Base-by-base conservation (phyloP, 139 green algal genomes). In the Diplosphaera chodatii region DNA sequence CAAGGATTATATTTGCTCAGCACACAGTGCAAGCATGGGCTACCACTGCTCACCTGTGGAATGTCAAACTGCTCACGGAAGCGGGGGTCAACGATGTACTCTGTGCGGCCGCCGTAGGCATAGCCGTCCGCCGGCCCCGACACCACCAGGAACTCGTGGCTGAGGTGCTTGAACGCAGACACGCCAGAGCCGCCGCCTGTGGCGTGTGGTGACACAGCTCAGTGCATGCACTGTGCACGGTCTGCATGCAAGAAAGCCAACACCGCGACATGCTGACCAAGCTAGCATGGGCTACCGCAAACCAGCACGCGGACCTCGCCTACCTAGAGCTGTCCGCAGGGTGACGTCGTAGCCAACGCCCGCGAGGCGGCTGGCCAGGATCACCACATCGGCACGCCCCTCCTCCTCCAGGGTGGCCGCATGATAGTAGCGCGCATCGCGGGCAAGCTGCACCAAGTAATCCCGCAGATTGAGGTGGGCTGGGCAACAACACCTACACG, bases 61-160 rank as follows among this genome's bases (percentile, higher is more conserved):
- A 88, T 88, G 3, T 48, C 55, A 72, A 88, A 88, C 37, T 88
- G 83, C 8, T 86, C 82, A 28, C 68, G 66, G 75, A 80, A 80
- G 33, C 40, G 32, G 64, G 69, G 62, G 55, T 88, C 82, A 5
- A 88, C 71, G 23, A 88, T 83, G 59, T 77, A 74, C 28, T 87
- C 72, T 0, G 48, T 18, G 1, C n/a, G 56, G 67, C 74, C 55
- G 21, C 63, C 66, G 40, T 70, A 28, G 5, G 66, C 32, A 18
- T n/a, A 25, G 27, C 33, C 28, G 10, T 75, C 66, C 30, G 48
- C 13, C 48, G 48, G 48, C 48, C 40, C 40, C 15, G 37, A 16
- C 1, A 88, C 78, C 34, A 86, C 33, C 55, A 89, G 69, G 70
- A 86, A 86, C 55, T 78, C 71, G 62, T 89, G 78, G 40, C 75